Evolutionary conservation across 176 grass and related monocot species (phyloP), one percentile per base, ranked within the genome.

Genomic region (Themeda triandra): DNA sequence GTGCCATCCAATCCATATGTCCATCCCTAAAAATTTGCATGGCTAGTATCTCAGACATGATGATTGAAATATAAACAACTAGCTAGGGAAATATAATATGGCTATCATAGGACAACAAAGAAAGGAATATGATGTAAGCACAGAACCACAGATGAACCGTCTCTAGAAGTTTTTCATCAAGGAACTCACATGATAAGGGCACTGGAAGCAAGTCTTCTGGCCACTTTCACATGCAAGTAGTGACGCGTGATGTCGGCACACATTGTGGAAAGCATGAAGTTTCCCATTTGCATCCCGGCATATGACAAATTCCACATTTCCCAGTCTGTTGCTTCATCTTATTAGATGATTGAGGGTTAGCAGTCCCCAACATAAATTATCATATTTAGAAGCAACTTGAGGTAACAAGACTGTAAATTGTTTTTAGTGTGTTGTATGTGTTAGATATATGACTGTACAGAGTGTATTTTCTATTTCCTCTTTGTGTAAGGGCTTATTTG

Each of bases 1-100:
- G n/a, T 83, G 32, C 96, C 96, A 86, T 98, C 93, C 83, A 98
- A 87, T 64, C 87, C 89, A 89, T 98, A 98, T 35, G 93, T 95
- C 96, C 96, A 98, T 39, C 93, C 96, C 96, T 98, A 80, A 13
- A 92, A 77, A 82, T 71, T 41, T 30, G 13, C 14, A 89, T 66
- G 69, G 27, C 27, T 32, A 39, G 8, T 21, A 7, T 67, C 80
- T 71, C 63, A 80, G 6, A 32, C 25, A 70, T 82, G 49, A 24
- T 32, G 40, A 82, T 63, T 18, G 14, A 87, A 82, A 81, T 63
- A 63, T 46, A 76, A 33, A 66, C n/a, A 71, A 13, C 48, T 64
- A 37, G 29, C 23, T 25, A 24, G 10, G 10, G 48, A 6, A 30
- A 72, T 63, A 69, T 53, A 64, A 64, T 23, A 45, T 75, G 72